Evolutionary conservation across 2,329 filamentous ascomycete genomes (phyloP).

Genomic region (Ophiostoma himal-ulmi): DNA sequence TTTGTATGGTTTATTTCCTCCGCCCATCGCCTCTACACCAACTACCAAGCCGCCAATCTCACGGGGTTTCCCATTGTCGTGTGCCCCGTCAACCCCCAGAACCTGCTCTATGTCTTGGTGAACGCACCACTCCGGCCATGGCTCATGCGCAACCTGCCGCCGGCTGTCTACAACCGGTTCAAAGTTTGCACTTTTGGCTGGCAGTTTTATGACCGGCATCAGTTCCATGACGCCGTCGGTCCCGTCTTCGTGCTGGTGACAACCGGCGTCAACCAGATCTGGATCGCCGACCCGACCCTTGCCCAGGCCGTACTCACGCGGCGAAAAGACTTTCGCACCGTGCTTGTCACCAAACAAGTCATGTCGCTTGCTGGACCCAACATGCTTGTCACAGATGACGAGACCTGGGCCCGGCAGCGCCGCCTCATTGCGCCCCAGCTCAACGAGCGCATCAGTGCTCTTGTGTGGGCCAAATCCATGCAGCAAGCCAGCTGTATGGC

Average conservation of each 20-base stretch:
- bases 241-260: conserved; percentile 33
- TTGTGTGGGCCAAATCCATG: conserved; percentile 34
- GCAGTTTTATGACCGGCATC: conserved; percentile 32
- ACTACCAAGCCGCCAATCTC: conserved; percentile 19
- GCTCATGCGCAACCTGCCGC: conserved; percentile 18
- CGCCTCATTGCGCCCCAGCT: conserved; percentile 35
- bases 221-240: conserved; percentile 30
- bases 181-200: conserved; percentile 30
- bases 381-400: conserved; percentile 32
- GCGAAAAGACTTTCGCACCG: conserved; percentile 34
- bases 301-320: conserved; percentile 32
- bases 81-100: conserved; percentile 18
- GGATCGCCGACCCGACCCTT: conserved; percentile 33
- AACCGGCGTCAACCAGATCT: conserved; percentile 24
- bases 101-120: conserved; percentile 19
- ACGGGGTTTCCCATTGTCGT: conserved; percentile 17
- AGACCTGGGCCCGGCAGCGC: conserved; percentile 33
- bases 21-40: conserved; percentile 17
- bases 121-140: conserved; percentile 16
- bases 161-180: conserved; percentile 16
- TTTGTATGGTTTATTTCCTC: conserved; percentile 17
- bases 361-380: conserved; percentile 35
- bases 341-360: conserved; percentile 29
- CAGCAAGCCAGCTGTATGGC: conserved; percentile 33
- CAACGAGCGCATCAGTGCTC: conserved; percentile 34